phyloP scores from a whole-genome alignment of 2,329 filamentous ascomycete species.

The Talaromyces rugulosus region DNA sequence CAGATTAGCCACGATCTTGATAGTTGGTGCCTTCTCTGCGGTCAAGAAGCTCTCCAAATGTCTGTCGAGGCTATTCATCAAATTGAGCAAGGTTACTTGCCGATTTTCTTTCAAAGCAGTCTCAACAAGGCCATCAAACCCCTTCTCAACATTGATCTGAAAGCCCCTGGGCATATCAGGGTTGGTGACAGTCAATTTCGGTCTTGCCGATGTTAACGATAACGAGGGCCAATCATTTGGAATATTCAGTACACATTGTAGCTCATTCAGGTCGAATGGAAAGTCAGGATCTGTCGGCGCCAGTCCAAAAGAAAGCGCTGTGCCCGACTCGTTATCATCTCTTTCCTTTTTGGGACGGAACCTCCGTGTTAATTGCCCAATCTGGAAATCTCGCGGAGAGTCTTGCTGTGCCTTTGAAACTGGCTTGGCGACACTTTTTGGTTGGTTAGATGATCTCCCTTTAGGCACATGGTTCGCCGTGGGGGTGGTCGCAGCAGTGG shows the following conservation, averaged over 20 bases:
- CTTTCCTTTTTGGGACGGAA: slow-evolving; percentile 51
- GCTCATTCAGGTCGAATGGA: slow-evolving; percentile 66
- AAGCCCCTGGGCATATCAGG: slow-evolving; percentile 68
- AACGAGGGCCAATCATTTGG: slow-evolving; percentile 59
- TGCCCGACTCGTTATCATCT: slow-evolving; percentile 42
- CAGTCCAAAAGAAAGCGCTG: slow-evolving; percentile 61
- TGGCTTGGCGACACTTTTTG: slow-evolving; percentile 54
- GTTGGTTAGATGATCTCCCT: neutral
- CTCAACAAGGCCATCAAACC: slow-evolving; percentile 63
- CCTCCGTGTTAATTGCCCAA: slow-evolving; percentile 67
- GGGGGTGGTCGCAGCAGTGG: slow-evolving; percentile 12
- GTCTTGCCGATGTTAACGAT: slow-evolving; percentile 36
- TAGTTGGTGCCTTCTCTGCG: slow-evolving; percentile 65
- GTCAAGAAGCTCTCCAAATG: slow-evolving; percentile 67
- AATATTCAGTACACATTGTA: slow-evolving; percentile 65
- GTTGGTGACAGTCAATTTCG: slow-evolving; percentile 62
- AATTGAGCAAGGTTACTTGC: slow-evolving; percentile 55
- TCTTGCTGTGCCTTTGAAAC: slow-evolving; percentile 60
- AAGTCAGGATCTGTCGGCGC: slow-evolving; percentile 78
- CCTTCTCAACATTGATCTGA: slow-evolving; percentile 70
- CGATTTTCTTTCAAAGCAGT: slow-evolving; percentile 43
- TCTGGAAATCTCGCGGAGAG: slow-evolving; percentile 69
- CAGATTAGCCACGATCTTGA: slow-evolving; percentile 63
- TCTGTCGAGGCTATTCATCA: slow-evolving; percentile 68
- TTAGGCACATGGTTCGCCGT: neutral